Evolutionary conservation across 2,329 filamentous ascomycete species (phyloP).

Genomic region (Myrmaecium sp.): DNA sequence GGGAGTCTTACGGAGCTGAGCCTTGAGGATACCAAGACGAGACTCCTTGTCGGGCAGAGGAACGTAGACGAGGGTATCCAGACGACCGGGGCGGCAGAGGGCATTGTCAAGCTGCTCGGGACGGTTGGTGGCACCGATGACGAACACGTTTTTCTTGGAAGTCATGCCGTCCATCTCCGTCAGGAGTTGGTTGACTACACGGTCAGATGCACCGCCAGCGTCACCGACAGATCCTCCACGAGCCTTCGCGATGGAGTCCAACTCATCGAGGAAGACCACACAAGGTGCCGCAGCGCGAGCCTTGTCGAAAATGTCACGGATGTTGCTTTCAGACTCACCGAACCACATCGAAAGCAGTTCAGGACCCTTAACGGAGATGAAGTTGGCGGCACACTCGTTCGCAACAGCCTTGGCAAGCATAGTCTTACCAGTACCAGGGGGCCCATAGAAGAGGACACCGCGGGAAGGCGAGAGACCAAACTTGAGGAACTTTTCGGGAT

Average conservation of each 20-base stretch:
- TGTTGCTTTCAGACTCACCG: constrained; percentile 99
- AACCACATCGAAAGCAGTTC: constrained; percentile 99
- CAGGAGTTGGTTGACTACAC: constrained; percentile 98
- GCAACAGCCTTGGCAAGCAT: constrained; percentile 98
- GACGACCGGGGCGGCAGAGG: constrained; percentile 93
- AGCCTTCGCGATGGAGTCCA: constrained; percentile 98
- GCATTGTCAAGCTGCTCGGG: constrained; percentile 97
- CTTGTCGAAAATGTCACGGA: constrained; percentile 99
- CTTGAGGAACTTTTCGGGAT: constrained; percentile 99
- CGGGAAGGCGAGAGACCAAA: constrained; percentile 95
- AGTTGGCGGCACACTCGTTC: constrained; percentile 98
- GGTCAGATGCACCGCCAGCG: constrained; percentile 94
- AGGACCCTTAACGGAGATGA: constrained; percentile 97
- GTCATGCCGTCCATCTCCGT: constrained; percentile 99
- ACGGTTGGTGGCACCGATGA: constrained; percentile 96
- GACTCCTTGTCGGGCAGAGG: constrained; percentile 85
- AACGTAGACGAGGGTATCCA: constrained; percentile 96
- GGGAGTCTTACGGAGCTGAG: constrained; percentile 96
- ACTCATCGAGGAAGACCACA: constrained; percentile 94
- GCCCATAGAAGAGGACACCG: constrained; percentile 97
- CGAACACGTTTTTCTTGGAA: constrained; percentile 99
- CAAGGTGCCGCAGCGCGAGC: constrained; percentile 94
- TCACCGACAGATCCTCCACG: constrained; percentile 93
- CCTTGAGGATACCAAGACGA: constrained; percentile 77
- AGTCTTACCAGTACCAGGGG: constrained; percentile 99